Evolutionary conservation across 2,329 filamentous ascomycete genomes (phyloP), one percentile per base, ranked within the genome.

Genomic region (Penicillium sp.): DNA sequence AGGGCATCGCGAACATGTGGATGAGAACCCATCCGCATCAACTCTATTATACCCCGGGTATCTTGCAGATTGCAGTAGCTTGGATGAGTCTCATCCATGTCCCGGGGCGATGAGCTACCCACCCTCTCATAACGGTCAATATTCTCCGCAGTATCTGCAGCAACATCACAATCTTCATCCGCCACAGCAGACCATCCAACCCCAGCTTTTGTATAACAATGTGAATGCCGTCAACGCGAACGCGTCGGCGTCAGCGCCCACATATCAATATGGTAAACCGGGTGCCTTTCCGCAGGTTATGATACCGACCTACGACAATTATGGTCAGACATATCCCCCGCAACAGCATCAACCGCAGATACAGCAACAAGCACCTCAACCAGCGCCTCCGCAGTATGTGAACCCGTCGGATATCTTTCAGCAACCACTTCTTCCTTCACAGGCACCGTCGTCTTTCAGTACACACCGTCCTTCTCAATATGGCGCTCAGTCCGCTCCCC

Each of bases 101-200:
- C 62, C 69, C 69, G 71, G 71, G 75, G 76, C 73, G 71, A 79
- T 78, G 76, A 77, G 74, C 73, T 79, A 75, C 65, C 72, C 75
- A 73, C 76, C 75, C 67, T 75, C 77, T 59, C 74, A 77, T 66
- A 72, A 75, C 64, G 75, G 76, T 64, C 77, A 76, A 69, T 78
- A 78, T 65, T 74, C 72, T 58, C 67, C 76, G 56, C 74, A 75
- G 61, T 76, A 77, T 57, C 62, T 73, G 64, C 70, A 70, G 46
- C 73, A 75, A 55, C 67, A 65, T 55, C 61, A 66, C 64, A 66
- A 66, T 52, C 62, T 65, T 38, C 70, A 65, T 29, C 70, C 65
- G 52, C 67, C 67, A 56, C 68, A 71, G 50, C 76, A 76, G 59
- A 70, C 74, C 55, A 67, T 71, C n/a, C 71, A 74, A 57, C 70